Base-by-base conservation (phyloP, 148 eudicot genomes). In the Vaccinium corymbosum region DNA sequence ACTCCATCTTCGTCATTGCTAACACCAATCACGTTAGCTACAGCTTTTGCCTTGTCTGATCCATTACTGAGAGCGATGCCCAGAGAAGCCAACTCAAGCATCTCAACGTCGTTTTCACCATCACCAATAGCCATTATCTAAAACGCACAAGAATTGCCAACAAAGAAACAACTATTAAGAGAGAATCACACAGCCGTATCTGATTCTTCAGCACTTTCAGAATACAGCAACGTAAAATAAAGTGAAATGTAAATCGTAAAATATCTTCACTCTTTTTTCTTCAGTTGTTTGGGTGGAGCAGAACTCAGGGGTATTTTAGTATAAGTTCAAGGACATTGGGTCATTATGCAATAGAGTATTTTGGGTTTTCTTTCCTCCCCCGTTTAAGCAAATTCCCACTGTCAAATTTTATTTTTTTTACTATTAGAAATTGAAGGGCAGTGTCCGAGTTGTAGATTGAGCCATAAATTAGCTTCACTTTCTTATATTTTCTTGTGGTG, bases 1-100 rank as follows among this genome's bases (percentile, higher is more conserved):
- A 89, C 99, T 86, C 99, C 99, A 85, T 97, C 94, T 90, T 97
- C 98, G 75, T 97, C 95, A 78, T 93, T 96, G 93, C 95, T 92
- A 61, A 80, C 79, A 80, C 95, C 95, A 20, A 94, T 90, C 59
- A 90, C 94, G 73, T 93, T 72, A 2, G 97, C 99, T 27, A 90
- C 93, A 7, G 94, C 95, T 91, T 94, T 93, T 80, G 95, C 88
- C 86, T 92, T 92, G 86, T 93, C 97, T 11, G 97, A 86, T 85
- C 97, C 98, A 85, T 97, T 97, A 86, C 98, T 93, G 35, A 97
- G 93, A 89, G 97, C 98, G 59, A 97, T 85, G 57, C 98, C 95
- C 6, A 97, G 91, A 29, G 90, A 88, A 66, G 95, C 99, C 90
- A 97, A 84, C 90, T 94, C 85, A 14, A 96, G 93, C 99, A 97